Evolutionary conservation across 2,329 filamentous ascomycete genomes (phyloP), one percentile per base, ranked within the genome.

Genomic region (Madurella mycetomatis): DNA sequence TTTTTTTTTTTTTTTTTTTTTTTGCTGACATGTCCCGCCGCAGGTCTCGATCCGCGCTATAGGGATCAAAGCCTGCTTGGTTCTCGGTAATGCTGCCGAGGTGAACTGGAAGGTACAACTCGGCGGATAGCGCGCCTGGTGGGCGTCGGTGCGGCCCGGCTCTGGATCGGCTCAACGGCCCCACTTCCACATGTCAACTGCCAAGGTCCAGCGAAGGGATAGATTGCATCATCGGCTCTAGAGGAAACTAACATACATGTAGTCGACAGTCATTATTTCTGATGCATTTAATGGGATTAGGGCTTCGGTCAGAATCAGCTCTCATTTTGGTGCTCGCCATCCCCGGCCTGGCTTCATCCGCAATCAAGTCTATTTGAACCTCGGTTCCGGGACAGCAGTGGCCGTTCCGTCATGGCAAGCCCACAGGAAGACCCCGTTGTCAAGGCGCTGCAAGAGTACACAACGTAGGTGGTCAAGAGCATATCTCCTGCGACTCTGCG

Each of bases 361-460:
- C 25, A 25, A 25, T 4, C 31, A 51, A 19, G 16, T 44, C 2
- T 39, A 44, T 18, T 19, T 30, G 45, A 54, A 53, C 53, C 59
- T 47, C 56, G 54, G 15, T 55, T 30, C 44, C 40, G 8, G 39
- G 19, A 11, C 15, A 16, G 34, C 32, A 16, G 18, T 15, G 5
- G 2, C 17, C n/a, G 17, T 41, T 41, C 53, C 50, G 56, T 18
- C 17, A 63, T 63, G 57, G 40, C 54, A 15, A 25, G n/a, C 16
- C 2, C 62, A 9, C 49, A 56, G 39, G 64, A 69, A 47, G 67
- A 71, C 54, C 60, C 62, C 12, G 66, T 72, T 41, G 60, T 70
- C 37, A 62, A 60, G 51, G 66, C 65, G 16, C 59, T 73, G 41
- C 63, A 67, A 30, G 60, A 69, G 18, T 72, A 68, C 61, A 72